phyloP scores from a whole-genome alignment of 352 stramenopile genomes.

The Globisporangium middletonii region DNA sequence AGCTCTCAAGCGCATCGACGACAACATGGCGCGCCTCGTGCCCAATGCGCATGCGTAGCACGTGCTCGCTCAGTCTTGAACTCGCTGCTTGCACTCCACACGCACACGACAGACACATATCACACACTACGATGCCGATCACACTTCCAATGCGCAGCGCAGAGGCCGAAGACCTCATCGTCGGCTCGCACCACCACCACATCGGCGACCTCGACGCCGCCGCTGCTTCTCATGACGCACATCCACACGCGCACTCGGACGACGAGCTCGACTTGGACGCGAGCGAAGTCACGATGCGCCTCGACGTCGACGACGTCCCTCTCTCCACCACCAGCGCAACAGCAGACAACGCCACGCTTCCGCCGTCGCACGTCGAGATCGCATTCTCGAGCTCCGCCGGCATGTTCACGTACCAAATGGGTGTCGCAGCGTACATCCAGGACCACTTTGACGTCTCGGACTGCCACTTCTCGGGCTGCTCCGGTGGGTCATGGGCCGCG shows the following conservation, averaged over 20 bases:
- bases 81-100: not conserved
- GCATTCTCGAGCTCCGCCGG: slow-evolving; percentile 62
- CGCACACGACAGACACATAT: not conserved
- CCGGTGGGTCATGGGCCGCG: slow-evolving; percentile 32
- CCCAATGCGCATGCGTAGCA: not conserved
- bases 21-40: not conserved
- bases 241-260: not conserved
- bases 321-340: not conserved
- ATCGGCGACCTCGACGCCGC: not conserved
- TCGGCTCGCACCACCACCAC: not conserved
- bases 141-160: not conserved
- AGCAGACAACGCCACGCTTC: not conserved
- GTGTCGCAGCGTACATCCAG: slow-evolving; percentile 58
- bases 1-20: not conserved
- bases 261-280: not conserved
- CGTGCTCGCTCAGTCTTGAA: not conserved
- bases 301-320: not conserved
- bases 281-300: slow-evolving; percentile 1
- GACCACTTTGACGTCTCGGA: slow-evolving; percentile 47
- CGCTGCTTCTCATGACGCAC: not conserved
- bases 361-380: slow-evolving; percentile 36
- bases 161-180: not conserved
- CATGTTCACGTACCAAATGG: slow-evolving; percentile 74
- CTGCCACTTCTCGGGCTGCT: slow-evolving; percentile 37
- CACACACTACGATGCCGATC: not conserved